Evolutionary conservation across 257 asterid genomes (phyloP).

Genomic region (Verbena officinalis): DNA sequence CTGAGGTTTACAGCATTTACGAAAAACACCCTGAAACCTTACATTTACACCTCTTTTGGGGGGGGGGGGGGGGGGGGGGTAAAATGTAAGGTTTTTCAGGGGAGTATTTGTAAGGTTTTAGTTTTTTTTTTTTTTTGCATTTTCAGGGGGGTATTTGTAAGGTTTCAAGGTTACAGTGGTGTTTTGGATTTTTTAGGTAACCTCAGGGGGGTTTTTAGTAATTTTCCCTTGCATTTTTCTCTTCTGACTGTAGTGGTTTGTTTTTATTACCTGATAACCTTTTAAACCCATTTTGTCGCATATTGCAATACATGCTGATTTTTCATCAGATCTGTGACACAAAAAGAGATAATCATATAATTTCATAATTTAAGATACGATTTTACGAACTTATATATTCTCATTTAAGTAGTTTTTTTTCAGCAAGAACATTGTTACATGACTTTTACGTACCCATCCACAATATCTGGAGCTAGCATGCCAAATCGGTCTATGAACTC

Average conservation of each 20-base stretch:
- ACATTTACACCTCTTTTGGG: no score
- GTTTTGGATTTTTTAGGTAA: no score
- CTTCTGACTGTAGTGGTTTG: background rate
- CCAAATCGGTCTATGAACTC: slow-evolving; percentile 97
- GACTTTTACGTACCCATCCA: slow-evolving; percentile 64
- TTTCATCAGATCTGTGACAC: slow-evolving; percentile 73
- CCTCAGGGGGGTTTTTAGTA: no score
- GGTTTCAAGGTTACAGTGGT: no score
- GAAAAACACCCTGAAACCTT: no score
- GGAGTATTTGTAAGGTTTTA: no score
- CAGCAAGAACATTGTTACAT: slow-evolving; percentile 5
- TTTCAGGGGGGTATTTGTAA: no score
- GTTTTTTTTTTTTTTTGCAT: no score
- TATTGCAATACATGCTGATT: slow-evolving; percentile 73
- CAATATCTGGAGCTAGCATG: slow-evolving; percentile 76
- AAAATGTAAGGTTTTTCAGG: no score
- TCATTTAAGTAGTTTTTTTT: slow-evolving; percentile 2
- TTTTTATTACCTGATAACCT: slow-evolving; percentile 76
- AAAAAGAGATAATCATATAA: background rate
- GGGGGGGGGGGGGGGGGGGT: no score
- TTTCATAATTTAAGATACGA: background rate
- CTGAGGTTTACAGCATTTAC: no score
- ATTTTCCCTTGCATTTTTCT: no score
- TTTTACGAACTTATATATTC: background rate
- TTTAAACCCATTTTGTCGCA: slow-evolving; percentile 82